phyloP scores from a whole-genome alignment of 139 green algal genomes.

The Closterium sp. region DNA sequence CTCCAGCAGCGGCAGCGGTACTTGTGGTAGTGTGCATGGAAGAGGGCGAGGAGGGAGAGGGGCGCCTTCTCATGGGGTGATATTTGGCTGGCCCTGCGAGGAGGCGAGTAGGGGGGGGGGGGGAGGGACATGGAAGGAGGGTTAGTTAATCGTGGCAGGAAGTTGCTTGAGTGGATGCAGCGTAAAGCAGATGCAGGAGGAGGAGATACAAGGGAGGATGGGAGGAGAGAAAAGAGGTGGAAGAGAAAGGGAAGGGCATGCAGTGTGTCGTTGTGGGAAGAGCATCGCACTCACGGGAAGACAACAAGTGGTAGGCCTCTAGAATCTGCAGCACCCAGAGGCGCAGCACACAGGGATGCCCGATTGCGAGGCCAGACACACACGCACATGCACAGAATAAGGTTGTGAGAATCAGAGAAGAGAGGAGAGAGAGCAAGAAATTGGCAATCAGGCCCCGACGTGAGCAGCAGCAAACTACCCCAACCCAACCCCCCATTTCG shows the following conservation, averaged over 20 bases:
- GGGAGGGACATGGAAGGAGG: not conserved
- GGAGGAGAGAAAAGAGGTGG: not conserved
- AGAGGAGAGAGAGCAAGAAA: not conserved
- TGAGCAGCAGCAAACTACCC: no score
- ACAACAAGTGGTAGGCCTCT: not conserved
- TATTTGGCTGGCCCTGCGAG: not conserved
- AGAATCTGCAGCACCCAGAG: not conserved
- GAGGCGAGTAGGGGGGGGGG: not conserved
- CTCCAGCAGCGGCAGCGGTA: not conserved
- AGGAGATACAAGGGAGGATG: not conserved
- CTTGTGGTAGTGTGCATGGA: not conserved
- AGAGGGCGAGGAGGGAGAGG: not conserved
- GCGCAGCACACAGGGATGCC: not conserved
- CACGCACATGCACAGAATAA: not conserved
- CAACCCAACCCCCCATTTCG: not conserved
- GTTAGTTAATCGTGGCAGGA: not conserved
- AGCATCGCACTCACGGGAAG: not conserved
- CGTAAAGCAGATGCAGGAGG: not conserved
- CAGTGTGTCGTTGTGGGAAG: not conserved
- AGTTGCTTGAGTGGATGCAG: no score
- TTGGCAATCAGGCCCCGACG: no score
- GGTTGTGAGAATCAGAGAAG: not conserved
- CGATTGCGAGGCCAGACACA: not conserved
- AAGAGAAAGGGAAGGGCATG: not conserved
- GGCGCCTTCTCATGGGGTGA: not conserved